Evolutionary conservation across 2,329 filamentous ascomycete genomes (phyloP), one percentile per base, ranked within the genome.

Genomic region (Coleophoma crateriformis): DNA sequence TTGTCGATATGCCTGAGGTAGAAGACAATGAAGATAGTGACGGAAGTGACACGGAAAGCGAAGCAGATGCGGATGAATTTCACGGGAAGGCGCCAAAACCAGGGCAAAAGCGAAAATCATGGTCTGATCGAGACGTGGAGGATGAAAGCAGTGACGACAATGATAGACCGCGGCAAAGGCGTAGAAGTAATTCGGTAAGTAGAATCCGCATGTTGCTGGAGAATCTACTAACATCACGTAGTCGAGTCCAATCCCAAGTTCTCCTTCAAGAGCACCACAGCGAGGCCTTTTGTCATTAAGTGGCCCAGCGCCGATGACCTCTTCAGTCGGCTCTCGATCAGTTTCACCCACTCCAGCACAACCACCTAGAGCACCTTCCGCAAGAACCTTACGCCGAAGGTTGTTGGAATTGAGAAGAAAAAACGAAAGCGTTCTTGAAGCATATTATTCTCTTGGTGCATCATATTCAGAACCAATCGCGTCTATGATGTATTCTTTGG

Each of bases 391-490:
- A 47, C 80, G 89, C 53, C 81, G 82, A 56, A 84, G 85, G 43
- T 75, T 97, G 4, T 68, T 95, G 35, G 83, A 82, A 51, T 74
- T 96, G 58, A 84, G 88, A 48, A 76, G 81, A 53, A 86, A 91
- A 60, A 85, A 96, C 57, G 88, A 96, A 67, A 68, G 71, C 0
- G 76, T 91, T 1, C 73, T 97, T 35, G 82, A 87, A 45, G 78
- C 82, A 54, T 97, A 99, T 69, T 96, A 97, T 70, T 79, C 83
- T 27, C 78, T 89, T 32, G 94, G 94, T 38, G 85, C 88, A 3
- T 95, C 90, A 2, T 96, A 95, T 64, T 92, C 92, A 0, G 94
- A 99, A 65, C 94, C 94, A 1, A 88, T 97, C 49, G 94, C 91
- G 0, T 95, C 91, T 0, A 85, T 97, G 71, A 81, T 96, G 63